phyloP scores from a whole-genome alignment of 2,329 filamentous ascomycete species.

The Paecilomyces niveus region DNA sequence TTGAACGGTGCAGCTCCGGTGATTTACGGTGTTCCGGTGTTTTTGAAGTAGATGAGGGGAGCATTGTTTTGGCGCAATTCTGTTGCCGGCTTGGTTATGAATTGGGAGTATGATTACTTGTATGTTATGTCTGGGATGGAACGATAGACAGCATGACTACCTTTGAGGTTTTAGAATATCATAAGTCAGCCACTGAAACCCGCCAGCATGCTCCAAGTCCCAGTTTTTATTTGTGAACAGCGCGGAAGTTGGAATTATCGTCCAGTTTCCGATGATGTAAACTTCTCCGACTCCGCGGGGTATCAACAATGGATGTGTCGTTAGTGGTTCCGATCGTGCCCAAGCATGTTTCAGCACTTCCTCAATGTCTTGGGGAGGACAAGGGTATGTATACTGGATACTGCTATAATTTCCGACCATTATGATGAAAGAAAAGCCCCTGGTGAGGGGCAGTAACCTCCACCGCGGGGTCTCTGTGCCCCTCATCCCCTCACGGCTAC shows the following conservation, averaged over 20 bases:
- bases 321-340: not conserved
- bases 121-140: not conserved
- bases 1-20: constrained; percentile 90
- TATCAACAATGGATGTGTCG: not conserved
- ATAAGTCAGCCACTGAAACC: not conserved
- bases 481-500: constrained; percentile 2
- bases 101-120: not conserved
- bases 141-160: not conserved
- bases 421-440: not conserved
- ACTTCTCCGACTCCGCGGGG: not conserved
- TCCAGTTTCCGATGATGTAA: not conserved
- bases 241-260: not conserved
- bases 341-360: not conserved
- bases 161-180: not conserved
- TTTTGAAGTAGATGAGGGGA: constrained; percentile 44
- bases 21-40: constrained; percentile 92
- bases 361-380: not conserved
- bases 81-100: not conserved
- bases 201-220: not conserved
- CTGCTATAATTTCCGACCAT: not conserved
- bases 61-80: not conserved
- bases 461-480: not conserved
- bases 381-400: not conserved
- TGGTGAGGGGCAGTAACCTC: not conserved
- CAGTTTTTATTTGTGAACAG: not conserved